Percentiles rank a stretch among this genome's conserved stretches.
These are phyloP conservation scores for Diaporthe capsici DNA, from an alignment of 2,329 filamentous ascomycete genomes.

Conservation along the genomic window DNA sequence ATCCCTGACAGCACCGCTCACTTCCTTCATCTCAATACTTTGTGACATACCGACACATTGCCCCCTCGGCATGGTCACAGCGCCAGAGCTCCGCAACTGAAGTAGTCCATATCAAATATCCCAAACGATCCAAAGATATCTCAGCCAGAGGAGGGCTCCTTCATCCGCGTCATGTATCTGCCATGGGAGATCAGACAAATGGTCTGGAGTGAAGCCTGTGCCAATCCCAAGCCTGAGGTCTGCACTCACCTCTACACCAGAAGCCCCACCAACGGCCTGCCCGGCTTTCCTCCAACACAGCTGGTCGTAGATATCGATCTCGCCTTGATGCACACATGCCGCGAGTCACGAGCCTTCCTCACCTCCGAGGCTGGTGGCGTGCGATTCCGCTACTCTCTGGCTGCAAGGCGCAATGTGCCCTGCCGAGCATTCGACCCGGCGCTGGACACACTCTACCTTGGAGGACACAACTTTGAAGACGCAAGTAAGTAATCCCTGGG, in stretches of 20 bases:
- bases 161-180: not conserved
- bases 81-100: not conserved
- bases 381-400: not conserved
- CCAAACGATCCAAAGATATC: not conserved
- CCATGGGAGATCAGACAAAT: not conserved
- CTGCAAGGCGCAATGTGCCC: not conserved
- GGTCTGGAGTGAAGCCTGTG: not conserved
- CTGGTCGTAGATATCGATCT: slow-evolving; percentile 4
- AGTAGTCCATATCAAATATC: not conserved
- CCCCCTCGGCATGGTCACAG: not conserved
- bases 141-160: not conserved
- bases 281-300: not conserved
- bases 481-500: not conserved
- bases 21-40: not conserved
- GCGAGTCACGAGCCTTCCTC: not conserved
- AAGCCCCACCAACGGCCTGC: not conserved
- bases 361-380: not conserved
- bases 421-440: slow-evolving; percentile 15
- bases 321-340: not conserved
- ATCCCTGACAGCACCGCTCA: not conserved
- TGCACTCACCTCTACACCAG: not conserved
- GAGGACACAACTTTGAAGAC: not conserved
- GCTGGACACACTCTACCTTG: slow-evolving; percentile 6
- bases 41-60: not conserved
- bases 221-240: not conserved